Conservation (phyloP, 2,329 filamentous ascomycete species). For the Dryadomyces sulphureus region DNA sequence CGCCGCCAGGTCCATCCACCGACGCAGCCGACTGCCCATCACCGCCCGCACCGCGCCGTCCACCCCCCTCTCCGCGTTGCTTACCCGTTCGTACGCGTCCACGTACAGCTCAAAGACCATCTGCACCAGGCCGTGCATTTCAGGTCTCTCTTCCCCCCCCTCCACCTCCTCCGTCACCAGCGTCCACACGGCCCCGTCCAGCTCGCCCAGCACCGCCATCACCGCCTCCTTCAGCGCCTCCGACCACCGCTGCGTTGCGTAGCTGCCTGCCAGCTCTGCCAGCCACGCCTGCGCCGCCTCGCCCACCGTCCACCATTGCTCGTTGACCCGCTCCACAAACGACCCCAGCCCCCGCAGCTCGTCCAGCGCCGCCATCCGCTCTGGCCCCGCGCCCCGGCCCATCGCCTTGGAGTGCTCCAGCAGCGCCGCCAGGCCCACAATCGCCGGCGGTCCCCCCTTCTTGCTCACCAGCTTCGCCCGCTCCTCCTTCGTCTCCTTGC, state of each 20-base stretch:
- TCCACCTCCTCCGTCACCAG: conserved; percentile 25
- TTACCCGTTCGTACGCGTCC: conserved; percentile 44
- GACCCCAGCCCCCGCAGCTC: conserved; percentile 34
- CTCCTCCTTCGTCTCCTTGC: conserved; percentile 35
- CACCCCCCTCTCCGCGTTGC: conserved; percentile 39
- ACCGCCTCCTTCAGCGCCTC: conserved; percentile 40
- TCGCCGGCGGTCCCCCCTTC: conserved; percentile 33
- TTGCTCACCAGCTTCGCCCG: conserved; percentile 35
- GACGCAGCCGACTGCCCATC: conserved; percentile 31
- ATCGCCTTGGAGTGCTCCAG: conserved; percentile 46
- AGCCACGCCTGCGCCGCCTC: conserved; percentile 48
- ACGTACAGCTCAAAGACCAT: conserved; percentile 49
- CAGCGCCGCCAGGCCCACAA: conserved; percentile 43
- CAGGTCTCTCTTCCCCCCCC: conserved; percentile 9
- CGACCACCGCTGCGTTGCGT: conserved; percentile 40
- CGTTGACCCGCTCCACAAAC: conserved; percentile 35
- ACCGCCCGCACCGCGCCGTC: conserved; percentile 32
- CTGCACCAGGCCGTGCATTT: conserved; percentile 31
- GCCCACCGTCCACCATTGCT: conserved; percentile 35
- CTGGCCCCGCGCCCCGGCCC: conserved; percentile 26
- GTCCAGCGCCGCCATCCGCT: conserved; percentile 30
- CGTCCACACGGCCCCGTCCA: conserved; percentile 37
- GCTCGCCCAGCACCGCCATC: conserved; percentile 38
- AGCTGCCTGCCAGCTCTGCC: conserved; percentile 31
- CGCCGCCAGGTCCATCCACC: conserved; percentile 37